phyloP scores from a whole-genome alignment of 768 basidiomycete species.

The Steccherinum ochraceum region DNA sequence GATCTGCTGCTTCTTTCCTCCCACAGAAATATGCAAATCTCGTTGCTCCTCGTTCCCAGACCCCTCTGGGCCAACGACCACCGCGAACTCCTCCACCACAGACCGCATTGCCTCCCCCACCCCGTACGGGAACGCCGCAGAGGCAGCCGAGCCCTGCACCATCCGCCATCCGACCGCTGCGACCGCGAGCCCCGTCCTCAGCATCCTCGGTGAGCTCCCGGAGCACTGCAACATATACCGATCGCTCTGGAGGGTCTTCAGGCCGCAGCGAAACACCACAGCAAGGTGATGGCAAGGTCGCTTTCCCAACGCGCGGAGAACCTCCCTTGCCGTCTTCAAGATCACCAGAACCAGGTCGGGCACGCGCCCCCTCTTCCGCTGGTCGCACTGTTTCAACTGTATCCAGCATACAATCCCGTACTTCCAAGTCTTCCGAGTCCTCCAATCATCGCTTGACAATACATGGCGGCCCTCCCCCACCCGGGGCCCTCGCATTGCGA shows the following conservation, averaged over 20 bases:
- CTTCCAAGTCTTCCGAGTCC: neutral
- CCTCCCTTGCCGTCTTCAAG: slow-evolving; percentile 10
- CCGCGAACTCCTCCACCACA: slow-evolving; percentile 9
- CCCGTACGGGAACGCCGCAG: neutral
- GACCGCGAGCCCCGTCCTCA: slow-evolving; percentile 17
- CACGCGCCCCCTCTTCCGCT: neutral
- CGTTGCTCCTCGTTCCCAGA: slow-evolving; percentile 18
- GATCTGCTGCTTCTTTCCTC: slow-evolving; percentile 37
- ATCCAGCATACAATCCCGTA: neutral
- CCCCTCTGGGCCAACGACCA: slow-evolving; percentile 4
- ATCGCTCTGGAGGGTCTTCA: slow-evolving; percentile 8
- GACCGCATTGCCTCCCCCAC: neutral
- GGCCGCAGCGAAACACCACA: neutral
- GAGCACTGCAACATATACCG: slow-evolving; percentile 7
- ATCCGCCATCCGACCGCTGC: slow-evolving; percentile 5
- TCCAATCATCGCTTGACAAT: neutral
- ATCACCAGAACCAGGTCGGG: neutral
- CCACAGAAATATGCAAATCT: slow-evolving; percentile 45
- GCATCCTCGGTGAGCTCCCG: slow-evolving; percentile 8
- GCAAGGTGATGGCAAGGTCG: slow-evolving; percentile 4
- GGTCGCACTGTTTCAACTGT: neutral
- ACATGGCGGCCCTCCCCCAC: neutral
- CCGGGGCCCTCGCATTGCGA: neutral
- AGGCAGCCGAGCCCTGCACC: neutral
- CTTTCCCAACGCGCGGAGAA: slow-evolving; percentile 11